Evolutionary conservation across 2,329 filamentous ascomycete genomes (phyloP), one percentile per base, ranked within the genome.

Genomic region (Paecilomyces variotii): DNA sequence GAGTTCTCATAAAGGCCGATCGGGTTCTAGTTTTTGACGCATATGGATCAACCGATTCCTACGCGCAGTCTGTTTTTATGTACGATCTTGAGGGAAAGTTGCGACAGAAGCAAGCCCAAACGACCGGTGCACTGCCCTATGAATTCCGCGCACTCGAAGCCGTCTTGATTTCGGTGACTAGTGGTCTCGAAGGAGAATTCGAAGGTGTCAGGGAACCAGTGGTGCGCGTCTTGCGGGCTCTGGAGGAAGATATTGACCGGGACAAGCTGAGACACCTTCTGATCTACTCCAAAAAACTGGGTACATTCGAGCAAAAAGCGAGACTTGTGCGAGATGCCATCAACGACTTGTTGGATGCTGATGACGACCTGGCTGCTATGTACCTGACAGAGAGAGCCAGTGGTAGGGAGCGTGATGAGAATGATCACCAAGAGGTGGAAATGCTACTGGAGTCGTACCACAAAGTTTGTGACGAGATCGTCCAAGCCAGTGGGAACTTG

Each of bases 361-460:
- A 99, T 70, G 94, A 99, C 72, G 94, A 99, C 71, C 78, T 99
- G 34, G 87, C 91, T 14, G 84, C 88, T 64, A 97, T 99, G 94
- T 99, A 99, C 70, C 78, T 99, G 62, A 92, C 90, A 0, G 94
- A 97, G 74, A 93, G 96, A 71, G 82, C 84, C 2, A 84, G 86
- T 56, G 90, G 92, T 61, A 80, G 88, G 19, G 79, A 83, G 51
- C 82, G 92, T 57, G 85, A 86, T 56, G 87, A 91, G 61, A 86
- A 96, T 64, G 91, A 97, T 67, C 93, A 97, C 69, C 94, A 93
- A 27, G 94, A 99, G 75, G 89, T 99, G 4, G 94, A 99, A 77
- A 91, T 99, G 86, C 81, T 99, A 54, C 80, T 99, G 3, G 94
- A 99, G 73, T 96, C 91, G 2, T 99, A 99, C 73, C 91, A 97